phyloP scores from a whole-genome alignment of 2,329 filamentous ascomycete species.

The Colletotrichum lini region DNA sequence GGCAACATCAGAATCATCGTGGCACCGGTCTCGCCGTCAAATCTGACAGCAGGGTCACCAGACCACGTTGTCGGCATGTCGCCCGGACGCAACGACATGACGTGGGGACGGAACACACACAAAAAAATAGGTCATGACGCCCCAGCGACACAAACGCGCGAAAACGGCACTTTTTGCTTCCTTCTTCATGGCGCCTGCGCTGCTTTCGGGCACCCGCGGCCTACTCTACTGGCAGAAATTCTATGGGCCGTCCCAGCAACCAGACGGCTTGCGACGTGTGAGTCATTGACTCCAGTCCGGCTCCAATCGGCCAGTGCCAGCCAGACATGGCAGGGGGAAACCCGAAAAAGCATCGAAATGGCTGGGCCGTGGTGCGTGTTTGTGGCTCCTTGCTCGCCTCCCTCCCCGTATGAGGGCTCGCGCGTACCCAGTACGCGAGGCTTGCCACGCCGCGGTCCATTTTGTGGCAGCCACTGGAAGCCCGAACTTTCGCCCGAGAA shows the following conservation, averaged over 20 bases:
- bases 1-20: background rate
- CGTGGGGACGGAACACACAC: conserved; percentile 12
- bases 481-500: conserved; percentile 34
- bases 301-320: conserved; percentile 34
- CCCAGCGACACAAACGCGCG: conserved; percentile 22
- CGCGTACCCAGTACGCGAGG: conserved; percentile 39
- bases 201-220: conserved; percentile 38
- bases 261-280: conserved; percentile 42
- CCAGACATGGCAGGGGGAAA: conserved; percentile 25
- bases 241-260: conserved; percentile 34
- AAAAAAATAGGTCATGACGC: conserved; percentile 8
- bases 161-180: conserved; percentile 25
- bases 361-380: conserved; percentile 34
- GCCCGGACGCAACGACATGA: conserved; percentile 36
- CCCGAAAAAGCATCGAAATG: conserved; percentile 33
- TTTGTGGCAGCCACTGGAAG: conserved; percentile 16
- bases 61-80: conserved; percentile 29
- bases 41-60: conserved; percentile 37
- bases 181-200: conserved; percentile 25
- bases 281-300: conserved; percentile 42
- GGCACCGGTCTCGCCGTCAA: conserved; percentile 37
- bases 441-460: conserved; percentile 39
- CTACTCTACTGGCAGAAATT: conserved; percentile 32
- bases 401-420: conserved; percentile 15
- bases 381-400: conserved; percentile 5